A percentile compares a stretch with the other conserved stretches of the same genome.
Evolutionary conservation across 2,329 filamentous ascomycete genomes (phyloP).

Genomic region (Hypoxylon sp.): DNA sequence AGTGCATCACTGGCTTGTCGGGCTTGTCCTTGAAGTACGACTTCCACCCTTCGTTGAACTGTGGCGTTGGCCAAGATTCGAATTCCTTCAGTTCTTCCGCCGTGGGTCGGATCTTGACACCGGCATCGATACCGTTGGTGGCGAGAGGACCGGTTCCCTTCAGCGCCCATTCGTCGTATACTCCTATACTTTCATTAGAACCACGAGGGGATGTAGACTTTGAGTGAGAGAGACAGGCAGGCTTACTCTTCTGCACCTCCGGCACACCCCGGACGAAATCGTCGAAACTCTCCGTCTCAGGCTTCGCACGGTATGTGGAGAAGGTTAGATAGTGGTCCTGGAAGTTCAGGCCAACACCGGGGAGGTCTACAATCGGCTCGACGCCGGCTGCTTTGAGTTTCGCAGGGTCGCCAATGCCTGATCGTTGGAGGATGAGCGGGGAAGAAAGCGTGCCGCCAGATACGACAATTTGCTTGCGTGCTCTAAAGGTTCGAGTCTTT

Average conservation of each 20-base stretch:
- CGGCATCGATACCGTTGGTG: constrained; percentile 82
- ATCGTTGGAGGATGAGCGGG: constrained; percentile 77
- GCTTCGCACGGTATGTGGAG: constrained; percentile 75
- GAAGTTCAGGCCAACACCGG: constrained; percentile 79
- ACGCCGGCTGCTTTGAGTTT: constrained; percentile 75
- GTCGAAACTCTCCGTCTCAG: constrained; percentile 79
- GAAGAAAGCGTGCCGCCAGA: constrained; percentile 77
- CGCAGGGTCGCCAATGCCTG: constrained; percentile 75
- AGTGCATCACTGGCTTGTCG: constrained; percentile 89
- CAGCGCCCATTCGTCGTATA: constrained; percentile 80
- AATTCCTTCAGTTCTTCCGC: constrained; percentile 73
- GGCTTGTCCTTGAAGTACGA: constrained; percentile 86
- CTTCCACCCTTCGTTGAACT: constrained; percentile 80
- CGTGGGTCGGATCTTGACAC: constrained; percentile 79
- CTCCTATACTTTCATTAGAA: constrained; percentile 50
- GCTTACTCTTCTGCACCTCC: constrained; percentile 70
- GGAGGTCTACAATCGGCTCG: constrained; percentile 74
- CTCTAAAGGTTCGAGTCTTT: constrained; percentile 65
- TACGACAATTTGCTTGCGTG: constrained; percentile 78
- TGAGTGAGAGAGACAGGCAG: too few species aligned
- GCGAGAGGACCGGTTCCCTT: constrained; percentile 81
- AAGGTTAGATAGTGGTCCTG: constrained; percentile 80
- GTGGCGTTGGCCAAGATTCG: constrained; percentile 75
- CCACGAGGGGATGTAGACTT: neutral
- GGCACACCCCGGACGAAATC: constrained; percentile 80